These are phyloP conservation scores for Tilletia caries DNA, from an alignment of 1,284 basidiomycete species.

Conservation along the genomic window DNA sequence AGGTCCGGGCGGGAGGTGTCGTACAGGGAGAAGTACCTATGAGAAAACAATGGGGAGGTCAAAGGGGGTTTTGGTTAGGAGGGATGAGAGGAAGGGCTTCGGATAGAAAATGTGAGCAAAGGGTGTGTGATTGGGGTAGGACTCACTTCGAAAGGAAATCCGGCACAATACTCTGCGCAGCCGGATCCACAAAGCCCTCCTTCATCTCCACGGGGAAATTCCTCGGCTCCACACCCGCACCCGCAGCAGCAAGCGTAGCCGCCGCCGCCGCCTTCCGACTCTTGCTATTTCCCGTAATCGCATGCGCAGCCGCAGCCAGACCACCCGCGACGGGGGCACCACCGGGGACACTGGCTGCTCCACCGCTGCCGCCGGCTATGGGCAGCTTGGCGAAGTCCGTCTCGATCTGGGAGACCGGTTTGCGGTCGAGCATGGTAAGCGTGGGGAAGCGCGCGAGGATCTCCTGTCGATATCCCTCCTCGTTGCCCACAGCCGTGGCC, in stretches of 20 bases:
- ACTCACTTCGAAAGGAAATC: conserved; percentile 71
- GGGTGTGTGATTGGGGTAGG: no score
- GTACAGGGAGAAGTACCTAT: conserved; percentile 66
- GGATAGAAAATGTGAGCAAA: no score
- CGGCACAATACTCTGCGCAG: conserved; percentile 63
- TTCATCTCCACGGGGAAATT: conserved; percentile 70
- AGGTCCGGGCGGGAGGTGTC: conserved; percentile 72
- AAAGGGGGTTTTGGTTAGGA: not conserved
- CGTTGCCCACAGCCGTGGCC: conserved; percentile 66
- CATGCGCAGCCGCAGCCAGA: not conserved
- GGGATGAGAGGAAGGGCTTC: no score
- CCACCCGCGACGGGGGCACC: not conserved
- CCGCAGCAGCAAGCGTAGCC: not conserved
- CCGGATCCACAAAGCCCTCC: conserved; percentile 71
- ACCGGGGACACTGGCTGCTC: not conserved
- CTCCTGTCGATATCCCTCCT: conserved; percentile 57
- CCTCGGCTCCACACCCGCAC: conserved; percentile 41
- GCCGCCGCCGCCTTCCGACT: not conserved
- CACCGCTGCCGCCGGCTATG: conserved; percentile 54
- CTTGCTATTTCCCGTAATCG: not conserved
- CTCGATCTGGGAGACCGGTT: conserved; percentile 63
- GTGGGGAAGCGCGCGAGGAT: conserved; percentile 35
- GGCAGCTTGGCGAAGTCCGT: conserved; percentile 66
- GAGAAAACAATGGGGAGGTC: conserved; percentile 10
- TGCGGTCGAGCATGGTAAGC: conserved; percentile 60